These are phyloP conservation scores for Fusarium nanum DNA, from an alignment of 2,329 filamentous ascomycete species.

Conservation along the genomic window DNA sequence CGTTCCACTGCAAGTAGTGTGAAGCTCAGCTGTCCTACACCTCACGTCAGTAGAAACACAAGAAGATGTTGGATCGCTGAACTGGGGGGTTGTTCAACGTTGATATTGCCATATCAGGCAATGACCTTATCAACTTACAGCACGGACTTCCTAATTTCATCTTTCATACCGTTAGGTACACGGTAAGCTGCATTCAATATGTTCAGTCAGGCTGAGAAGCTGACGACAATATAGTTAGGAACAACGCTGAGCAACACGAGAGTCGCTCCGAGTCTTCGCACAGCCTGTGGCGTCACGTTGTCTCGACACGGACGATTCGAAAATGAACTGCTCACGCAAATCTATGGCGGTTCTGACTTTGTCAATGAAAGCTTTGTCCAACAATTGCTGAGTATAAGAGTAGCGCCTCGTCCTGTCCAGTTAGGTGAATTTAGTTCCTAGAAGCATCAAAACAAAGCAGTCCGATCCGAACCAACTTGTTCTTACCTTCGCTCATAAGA, in stretches of 20 bases:
- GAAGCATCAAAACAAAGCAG: slow-evolving; percentile 5
- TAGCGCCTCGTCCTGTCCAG: neutral
- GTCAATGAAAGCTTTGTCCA: neutral
- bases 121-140: neutral
- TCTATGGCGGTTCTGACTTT: neutral
- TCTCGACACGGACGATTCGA: neutral
- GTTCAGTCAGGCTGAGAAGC: slow-evolving; percentile 3
- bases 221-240: slow-evolving; percentile 24
- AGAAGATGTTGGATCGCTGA: neutral
- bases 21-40: slow-evolving; percentile 17
- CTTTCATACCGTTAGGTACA: neutral
- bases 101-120: slow-evolving; percentile 15
- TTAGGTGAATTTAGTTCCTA: neutral
- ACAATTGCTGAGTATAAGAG: slow-evolving; percentile 20
- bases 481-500: neutral
- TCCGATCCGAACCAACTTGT: neutral
- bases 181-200: slow-evolving; percentile 19
- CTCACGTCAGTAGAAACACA: slow-evolving; percentile 7
- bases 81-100: slow-evolving; percentile 14
- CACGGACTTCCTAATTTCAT: neutral
- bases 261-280: slow-evolving; percentile 8
- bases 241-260: slow-evolving; percentile 29
- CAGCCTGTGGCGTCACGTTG: slow-evolving; percentile 24
- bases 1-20: slow-evolving; percentile 13
- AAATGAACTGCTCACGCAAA: neutral